These are phyloP conservation scores for Polytrichum commune DNA, from an alignment of 225 moss, liverwort and hornwort genomes.

Conservation along the genomic window DNA sequence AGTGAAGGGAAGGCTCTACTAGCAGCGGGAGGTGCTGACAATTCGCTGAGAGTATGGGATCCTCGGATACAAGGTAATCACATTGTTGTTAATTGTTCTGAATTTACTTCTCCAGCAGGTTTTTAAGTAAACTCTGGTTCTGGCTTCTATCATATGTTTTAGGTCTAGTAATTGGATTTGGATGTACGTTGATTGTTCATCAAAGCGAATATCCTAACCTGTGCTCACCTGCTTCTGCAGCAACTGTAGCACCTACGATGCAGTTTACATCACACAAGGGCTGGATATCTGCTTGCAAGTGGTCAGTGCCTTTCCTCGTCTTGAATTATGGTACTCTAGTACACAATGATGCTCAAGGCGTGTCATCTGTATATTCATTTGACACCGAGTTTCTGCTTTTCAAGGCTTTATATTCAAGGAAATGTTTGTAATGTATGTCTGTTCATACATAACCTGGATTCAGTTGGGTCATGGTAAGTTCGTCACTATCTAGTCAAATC, in stretches of 20 bases:
- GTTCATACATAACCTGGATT: too few species aligned
- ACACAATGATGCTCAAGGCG: too few species aligned
- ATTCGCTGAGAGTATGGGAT: slow-evolving; percentile 85
- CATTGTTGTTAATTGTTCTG: not conserved
- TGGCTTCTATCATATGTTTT: too few species aligned
- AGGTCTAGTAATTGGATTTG: too few species aligned
- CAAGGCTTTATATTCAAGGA: too few species aligned
- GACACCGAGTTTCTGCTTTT: too few species aligned
- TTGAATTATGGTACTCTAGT: too few species aligned
- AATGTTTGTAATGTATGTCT: too few species aligned
- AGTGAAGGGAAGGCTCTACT: slow-evolving; percentile 66
- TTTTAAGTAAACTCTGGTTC: not conserved
- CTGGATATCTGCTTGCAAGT: slow-evolving; percentile 93
- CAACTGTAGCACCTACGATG: slow-evolving; percentile 52
- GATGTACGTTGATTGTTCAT: too few species aligned
- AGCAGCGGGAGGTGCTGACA: slow-evolving; percentile 84
- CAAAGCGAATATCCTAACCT: too few species aligned
- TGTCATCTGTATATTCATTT: too few species aligned
- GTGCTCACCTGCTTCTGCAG: slow-evolving; percentile 18
- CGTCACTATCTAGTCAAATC: not conserved
- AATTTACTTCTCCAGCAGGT: not conserved
- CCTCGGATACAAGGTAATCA: slow-evolving; percentile 75
- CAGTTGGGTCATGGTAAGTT: not conserved
- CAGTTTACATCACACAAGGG: slow-evolving; percentile 73
- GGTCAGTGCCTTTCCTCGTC: slow-evolving; percentile 33